A percentile compares a stretch with the other conserved stretches of the same genome.
phyloP scores from a whole-genome alignment of 169 alveolate genomes.

The Theileria annulata region DNA sequence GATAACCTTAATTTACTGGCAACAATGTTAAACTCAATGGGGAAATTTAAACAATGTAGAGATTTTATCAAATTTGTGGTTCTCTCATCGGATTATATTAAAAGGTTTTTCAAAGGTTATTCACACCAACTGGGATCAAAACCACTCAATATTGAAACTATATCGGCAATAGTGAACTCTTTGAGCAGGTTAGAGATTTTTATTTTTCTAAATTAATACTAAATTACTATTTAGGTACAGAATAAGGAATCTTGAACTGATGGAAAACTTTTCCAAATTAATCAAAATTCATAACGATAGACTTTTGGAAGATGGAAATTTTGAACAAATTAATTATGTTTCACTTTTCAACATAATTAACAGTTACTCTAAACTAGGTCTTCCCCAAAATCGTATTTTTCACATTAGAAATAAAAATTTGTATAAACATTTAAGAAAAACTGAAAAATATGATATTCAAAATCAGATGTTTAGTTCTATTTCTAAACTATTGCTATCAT shows the following conservation, averaged over 20 bases:
- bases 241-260: neutral
- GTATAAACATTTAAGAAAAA: neutral
- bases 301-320: neutral
- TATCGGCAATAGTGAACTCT: slow-evolving; percentile 5
- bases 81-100: neutral
- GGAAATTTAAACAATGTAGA: slow-evolving; percentile 2
- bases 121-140: neutral
- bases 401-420: neutral
- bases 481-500: neutral
- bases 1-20: neutral
- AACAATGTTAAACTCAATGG: neutral
- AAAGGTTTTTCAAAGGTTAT: neutral
- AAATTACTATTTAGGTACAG: neutral
- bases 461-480: slow-evolving; percentile 17
- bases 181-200: neutral
- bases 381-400: slow-evolving; percentile 19
- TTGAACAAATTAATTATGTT: neutral
- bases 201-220: neutral
- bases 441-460: neutral
- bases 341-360: slow-evolving; percentile 11
- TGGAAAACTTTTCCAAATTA: neutral
- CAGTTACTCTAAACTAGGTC: slow-evolving; percentile 20
- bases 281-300: neutral
- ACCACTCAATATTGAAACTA: slow-evolving; percentile 7
- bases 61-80: slow-evolving; percentile 4